phyloP scores from a whole-genome alignment of 176 grass and related monocot species.

The Lolium multiflorum region DNA sequence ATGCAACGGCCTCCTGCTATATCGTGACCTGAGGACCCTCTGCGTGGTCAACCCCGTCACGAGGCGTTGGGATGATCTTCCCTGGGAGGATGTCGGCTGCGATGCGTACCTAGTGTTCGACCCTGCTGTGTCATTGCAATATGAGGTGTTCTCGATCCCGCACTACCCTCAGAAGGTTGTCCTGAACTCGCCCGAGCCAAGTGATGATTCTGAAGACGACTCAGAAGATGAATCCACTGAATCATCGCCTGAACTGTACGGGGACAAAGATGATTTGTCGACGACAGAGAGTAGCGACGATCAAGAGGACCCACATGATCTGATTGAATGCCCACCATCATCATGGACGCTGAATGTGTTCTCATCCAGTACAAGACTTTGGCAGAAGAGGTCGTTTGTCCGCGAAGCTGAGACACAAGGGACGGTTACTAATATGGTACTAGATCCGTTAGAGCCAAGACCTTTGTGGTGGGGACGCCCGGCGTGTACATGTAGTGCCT shows the following conservation, averaged over 20 bases:
- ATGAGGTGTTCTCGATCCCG: background rate
- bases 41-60: background rate
- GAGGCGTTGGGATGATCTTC: background rate
- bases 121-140: background rate
- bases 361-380: background rate
- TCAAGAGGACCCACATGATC: background rate
- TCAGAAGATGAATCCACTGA: too few relatives aligned
- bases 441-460: background rate
- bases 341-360: background rate
- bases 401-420: background rate
- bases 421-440: background rate
- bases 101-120: background rate
- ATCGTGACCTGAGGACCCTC: background rate
- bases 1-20: slow-evolving; percentile 18
- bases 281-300: too few relatives aligned
- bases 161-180: background rate
- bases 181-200: background rate
- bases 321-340: slow-evolving; percentile 10
- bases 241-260: too few relatives aligned
- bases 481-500: background rate
- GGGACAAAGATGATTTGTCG: too few relatives aligned
- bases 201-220: too few relatives aligned
- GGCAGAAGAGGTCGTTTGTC: background rate
- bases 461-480: background rate
- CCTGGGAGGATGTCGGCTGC: background rate